Base-by-base conservation (phyloP, 2,329 filamentous ascomycete genomes). In the Diplodia mutila region DNA sequence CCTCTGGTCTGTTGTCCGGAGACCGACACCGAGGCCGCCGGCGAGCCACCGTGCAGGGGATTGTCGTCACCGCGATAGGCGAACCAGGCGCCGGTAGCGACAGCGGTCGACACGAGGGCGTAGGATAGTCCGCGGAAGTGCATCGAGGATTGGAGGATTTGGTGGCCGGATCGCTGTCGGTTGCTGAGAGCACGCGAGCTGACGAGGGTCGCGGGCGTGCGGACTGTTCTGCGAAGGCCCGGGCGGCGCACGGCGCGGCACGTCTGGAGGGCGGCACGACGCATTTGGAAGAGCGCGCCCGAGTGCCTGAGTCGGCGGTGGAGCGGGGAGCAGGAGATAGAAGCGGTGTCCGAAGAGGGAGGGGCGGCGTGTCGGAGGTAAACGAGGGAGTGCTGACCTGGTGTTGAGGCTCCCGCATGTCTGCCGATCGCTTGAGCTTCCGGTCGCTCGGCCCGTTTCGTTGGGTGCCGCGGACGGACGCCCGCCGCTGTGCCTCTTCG, bases 11-110 rank as follows among this genome's bases (percentile, higher is more conserved):
- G 76, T 51, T 76, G 66, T 48, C 65, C 54, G 11, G 68, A 18
- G 4, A 53, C 59, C 29, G 73, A 68, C 14, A 71, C 61, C n/a
- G 65, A 67, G 21, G 65, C 63, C 23, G 66, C 55, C 21, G 73
- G 69, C 42, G 72, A 70, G 63, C 63, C 72, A 68, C 21, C 32
- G 29, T 61, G 39, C 8, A 32, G 18, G 32, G 54, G 53, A 48
- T 42, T 39, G 46, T 52, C 55, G 34, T 66, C 70, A 48, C 76
- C 83, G 75, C 85, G 86, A 81, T 91, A 92, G 66, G 86, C 85
- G 81, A 93, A 93, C 85, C 90, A 94, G 71, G 90, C 90, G 70
- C 90, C 90, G 80, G 90, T 92, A 72, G 90, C 91, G 64, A 85
- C 84, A 68, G 92, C 84, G 75, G 88, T 87, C 70, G 91, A 90